Evolutionary conservation across 1,284 basidiomycete species (phyloP).

Genomic region (Austroboletus niveus): DNA sequence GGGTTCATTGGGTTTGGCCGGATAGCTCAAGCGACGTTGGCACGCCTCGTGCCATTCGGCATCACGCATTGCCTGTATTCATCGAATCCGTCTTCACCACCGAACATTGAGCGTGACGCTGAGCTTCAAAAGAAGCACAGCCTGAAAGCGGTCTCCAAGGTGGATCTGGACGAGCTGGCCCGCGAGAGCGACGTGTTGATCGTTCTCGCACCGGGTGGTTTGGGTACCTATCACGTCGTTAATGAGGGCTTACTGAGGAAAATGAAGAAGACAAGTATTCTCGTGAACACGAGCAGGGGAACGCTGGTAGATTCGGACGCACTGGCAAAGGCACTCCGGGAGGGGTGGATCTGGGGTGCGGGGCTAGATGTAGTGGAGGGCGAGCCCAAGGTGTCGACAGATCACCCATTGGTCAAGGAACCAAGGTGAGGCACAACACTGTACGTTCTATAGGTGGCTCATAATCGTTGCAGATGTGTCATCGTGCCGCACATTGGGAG

Average conservation of each 20-base stretch:
- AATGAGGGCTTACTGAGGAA: conserved; percentile 66
- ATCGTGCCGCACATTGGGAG: conserved; percentile 90
- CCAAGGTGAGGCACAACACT: conserved; percentile 52
- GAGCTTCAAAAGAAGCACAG: conserved; percentile 46
- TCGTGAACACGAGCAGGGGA: conserved; percentile 82
- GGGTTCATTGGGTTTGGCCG: conserved; percentile 95
- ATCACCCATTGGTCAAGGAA: conserved; percentile 81
- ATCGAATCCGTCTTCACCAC: conserved; percentile 48
- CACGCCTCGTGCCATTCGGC: conserved; percentile 77
- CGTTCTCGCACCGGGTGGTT: conserved; percentile 79
- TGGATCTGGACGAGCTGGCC: conserved; percentile 69
- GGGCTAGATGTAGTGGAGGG: conserved; percentile 94
- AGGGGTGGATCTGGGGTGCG: conserved; percentile 85
- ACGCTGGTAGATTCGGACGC: conserved; percentile 88
- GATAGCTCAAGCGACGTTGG: conserved; percentile 79
- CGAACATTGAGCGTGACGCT: conserved; percentile 50
- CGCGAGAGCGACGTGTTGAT: conserved; percentile 77
- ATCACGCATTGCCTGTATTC: conserved; percentile 69
- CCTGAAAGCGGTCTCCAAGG: conserved; percentile 56
- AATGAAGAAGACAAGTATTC: conserved; percentile 83
- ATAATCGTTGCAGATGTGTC: conserved; percentile 52
- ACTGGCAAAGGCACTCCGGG: conserved; percentile 74
- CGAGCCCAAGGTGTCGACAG: conserved; percentile 74
- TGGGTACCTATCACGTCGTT: conserved; percentile 72
- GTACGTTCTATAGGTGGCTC: background rate